phyloP scores from a whole-genome alignment of 139 green algal species.

The Marvania coccoides region DNA sequence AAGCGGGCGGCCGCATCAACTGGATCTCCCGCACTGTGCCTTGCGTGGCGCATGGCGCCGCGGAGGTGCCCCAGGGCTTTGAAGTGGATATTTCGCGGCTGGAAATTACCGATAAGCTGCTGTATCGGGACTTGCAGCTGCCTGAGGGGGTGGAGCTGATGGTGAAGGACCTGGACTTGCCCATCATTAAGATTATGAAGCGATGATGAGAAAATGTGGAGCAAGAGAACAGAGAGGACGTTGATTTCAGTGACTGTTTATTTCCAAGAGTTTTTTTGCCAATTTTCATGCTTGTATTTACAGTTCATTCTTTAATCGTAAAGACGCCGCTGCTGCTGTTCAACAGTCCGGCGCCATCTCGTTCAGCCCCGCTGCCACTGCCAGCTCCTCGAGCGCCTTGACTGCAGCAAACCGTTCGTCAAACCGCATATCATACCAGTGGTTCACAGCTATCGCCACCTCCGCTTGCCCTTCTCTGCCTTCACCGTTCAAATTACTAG shows the following conservation, averaged over 20 bases:
- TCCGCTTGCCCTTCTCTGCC: conserved; percentile 25
- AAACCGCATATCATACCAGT: conserved; percentile 79
- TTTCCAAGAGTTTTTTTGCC: too few relatives aligned
- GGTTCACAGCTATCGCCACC: conserved; percentile 73
- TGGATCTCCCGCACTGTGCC: conserved; percentile 22
- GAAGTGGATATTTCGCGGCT: conserved; percentile 29
- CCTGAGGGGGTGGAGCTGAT: conserved; percentile 5
- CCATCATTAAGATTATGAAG: conserved; percentile 24
- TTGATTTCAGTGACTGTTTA: too few relatives aligned
- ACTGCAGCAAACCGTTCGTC: conserved; percentile 44
- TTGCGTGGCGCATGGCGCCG: conserved; percentile 7
- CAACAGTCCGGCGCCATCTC: conserved; percentile 4
- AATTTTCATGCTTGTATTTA: too few relatives aligned
- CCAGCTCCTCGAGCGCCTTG: conserved; percentile 43
- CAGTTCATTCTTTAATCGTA: too few relatives aligned
- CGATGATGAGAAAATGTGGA: not conserved
- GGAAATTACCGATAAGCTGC: conserved; percentile 29
- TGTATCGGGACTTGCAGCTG: conserved; percentile 2
- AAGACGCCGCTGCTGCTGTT: too few relatives aligned
- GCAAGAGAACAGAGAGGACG: too few relatives aligned
- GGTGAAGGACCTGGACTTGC: conserved; percentile 7
- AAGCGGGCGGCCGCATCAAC: conserved; percentile 36
- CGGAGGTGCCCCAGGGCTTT: conserved; percentile 16
- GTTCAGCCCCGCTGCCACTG: conserved; percentile 9
- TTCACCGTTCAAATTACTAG: not conserved